Base-by-base conservation (phyloP, 1,284 basidiomycete species). In the Ganoderma lingzhi region DNA sequence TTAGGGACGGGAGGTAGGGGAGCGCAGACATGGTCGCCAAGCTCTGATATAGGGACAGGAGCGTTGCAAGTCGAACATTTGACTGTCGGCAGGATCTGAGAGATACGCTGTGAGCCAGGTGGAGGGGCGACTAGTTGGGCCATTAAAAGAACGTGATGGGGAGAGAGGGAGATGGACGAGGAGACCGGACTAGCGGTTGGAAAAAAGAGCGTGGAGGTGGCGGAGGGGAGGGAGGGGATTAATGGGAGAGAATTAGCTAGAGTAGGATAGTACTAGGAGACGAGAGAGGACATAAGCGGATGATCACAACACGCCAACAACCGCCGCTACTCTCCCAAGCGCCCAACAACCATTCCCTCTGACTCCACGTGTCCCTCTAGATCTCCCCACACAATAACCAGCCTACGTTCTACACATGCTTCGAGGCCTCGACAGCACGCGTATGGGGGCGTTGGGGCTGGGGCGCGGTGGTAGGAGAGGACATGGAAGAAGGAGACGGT, bases 1-100 rank as follows among this genome's bases (percentile, higher is more conserved):
- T 82, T 75, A 59, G 86, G 86, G 14, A 83, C 74, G 12, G 87
- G 83, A 12, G 86, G 85, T 19, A 83, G 75, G 30, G 84, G 78
- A 14, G 82, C 68, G 78, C 94, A 96, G 75, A 90, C 83, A 78
- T 96, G 94, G 70, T 93, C 92, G 59, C 89, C 88, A 51, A 96
- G 88, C 42, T 89, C 84, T 63, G 85, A 82, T 63, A 96, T 84
- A 42, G 91, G 87, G 48, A 96, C 93, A 2, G 87, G 88, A 39
- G 83, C 81, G 73, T 84, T 82, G 79, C 95, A 96, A 51, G 83
- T 91, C 3, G 93, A 94, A 80, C 95, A 96, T 78, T 92, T 96
- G 70, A 96, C 91, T 1, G 89, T 86, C 3, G 95, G 93, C 19
- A 96, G 84, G 63, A 92, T 79, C 80, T 94, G 90, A n/a, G 93